These are phyloP conservation scores for Phytophthora pisi DNA, from an alignment of 352 stramenopile species.

Conservation along the genomic window DNA sequence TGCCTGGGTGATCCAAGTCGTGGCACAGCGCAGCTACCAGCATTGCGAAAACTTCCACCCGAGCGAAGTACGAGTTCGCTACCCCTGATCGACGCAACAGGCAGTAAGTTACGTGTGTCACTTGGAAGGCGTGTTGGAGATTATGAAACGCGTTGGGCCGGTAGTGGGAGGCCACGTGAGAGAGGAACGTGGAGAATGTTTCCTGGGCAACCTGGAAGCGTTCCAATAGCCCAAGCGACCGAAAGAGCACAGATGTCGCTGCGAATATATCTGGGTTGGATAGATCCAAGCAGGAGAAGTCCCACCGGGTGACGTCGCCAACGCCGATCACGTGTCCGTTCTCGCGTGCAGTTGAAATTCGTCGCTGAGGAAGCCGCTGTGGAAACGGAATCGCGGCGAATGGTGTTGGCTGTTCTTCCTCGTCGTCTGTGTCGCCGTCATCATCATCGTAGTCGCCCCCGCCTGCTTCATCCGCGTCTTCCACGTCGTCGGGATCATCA, in stretches of 20 bases:
- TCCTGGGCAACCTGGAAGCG: constrained; percentile 54
- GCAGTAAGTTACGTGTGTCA: constrained; percentile 62
- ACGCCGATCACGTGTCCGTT: constrained; percentile 47
- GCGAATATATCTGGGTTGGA: constrained; percentile 60
- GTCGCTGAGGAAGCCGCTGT: constrained; percentile 14
- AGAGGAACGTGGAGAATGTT: constrained; percentile 65
- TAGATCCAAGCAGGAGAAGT: constrained; percentile 59
- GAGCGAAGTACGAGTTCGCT: constrained; percentile 47
- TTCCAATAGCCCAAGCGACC: constrained; percentile 60
- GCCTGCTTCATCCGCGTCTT: constrained; percentile 23
- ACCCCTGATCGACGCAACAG: constrained; percentile 47
- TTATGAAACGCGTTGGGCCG: constrained; percentile 79
- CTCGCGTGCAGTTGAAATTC: constrained; percentile 24
- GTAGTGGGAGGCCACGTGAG: constrained; percentile 63
- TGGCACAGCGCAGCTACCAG: constrained; percentile 65
- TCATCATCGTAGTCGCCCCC: constrained; percentile 10
- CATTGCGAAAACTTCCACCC: constrained; percentile 61
- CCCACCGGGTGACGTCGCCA: constrained; percentile 55
- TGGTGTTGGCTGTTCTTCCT: constrained; percentile 11
- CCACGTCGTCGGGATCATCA: constrained; percentile 33
- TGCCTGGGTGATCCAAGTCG: constrained; percentile 82
- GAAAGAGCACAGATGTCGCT: constrained; percentile 54
- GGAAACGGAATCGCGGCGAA: constrained; percentile 23
- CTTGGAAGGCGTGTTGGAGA: constrained; percentile 75
- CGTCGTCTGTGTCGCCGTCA: constrained; percentile 7